Evolutionary conservation across 2,329 filamentous ascomycete genomes (phyloP).

Genomic region (Pseudocercospora eumusae): DNA sequence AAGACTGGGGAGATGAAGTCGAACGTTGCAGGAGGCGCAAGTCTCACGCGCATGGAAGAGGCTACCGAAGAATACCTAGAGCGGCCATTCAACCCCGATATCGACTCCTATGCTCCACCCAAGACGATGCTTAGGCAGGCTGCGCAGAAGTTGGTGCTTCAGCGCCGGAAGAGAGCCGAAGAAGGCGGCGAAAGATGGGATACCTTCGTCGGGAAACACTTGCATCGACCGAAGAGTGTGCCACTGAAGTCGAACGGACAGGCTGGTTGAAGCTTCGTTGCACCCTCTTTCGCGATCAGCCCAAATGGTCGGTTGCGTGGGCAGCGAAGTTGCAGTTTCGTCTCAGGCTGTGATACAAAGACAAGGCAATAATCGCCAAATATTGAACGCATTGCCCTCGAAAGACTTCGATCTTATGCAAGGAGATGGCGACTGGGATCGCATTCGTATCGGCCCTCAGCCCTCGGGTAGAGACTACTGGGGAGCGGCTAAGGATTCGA

Average conservation of each 20-base stretch:
- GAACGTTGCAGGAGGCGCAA: constrained; percentile 45
- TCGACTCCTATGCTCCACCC: constrained; percentile 50
- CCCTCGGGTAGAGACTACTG: neutral
- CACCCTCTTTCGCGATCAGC: neutral
- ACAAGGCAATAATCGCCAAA: neutral
- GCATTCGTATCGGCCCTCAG: neutral
- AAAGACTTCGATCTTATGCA: neutral
- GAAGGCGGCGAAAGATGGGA: constrained; percentile 39
- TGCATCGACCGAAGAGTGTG: constrained; percentile 13
- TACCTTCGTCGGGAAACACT: constrained; percentile 34
- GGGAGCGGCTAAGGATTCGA: neutral
- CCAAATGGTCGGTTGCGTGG: neutral
- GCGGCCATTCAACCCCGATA: constrained; percentile 41
- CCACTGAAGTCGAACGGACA: constrained; percentile 17
- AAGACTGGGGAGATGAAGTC: constrained; percentile 18
- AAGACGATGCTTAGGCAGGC: constrained; percentile 49
- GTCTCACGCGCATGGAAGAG: constrained; percentile 49
- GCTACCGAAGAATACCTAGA: constrained; percentile 46
- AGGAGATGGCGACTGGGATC: neutral
- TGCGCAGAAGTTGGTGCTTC: constrained; percentile 52
- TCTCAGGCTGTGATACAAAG: neutral
- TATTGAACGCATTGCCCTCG: neutral
- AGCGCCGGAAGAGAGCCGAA: constrained; percentile 47
- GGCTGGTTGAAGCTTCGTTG: constrained; percentile 13
- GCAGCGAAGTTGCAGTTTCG: neutral